phyloP scores from a whole-genome alignment of 1,139 yeast genomes.

The Pichia sp. region DNA sequence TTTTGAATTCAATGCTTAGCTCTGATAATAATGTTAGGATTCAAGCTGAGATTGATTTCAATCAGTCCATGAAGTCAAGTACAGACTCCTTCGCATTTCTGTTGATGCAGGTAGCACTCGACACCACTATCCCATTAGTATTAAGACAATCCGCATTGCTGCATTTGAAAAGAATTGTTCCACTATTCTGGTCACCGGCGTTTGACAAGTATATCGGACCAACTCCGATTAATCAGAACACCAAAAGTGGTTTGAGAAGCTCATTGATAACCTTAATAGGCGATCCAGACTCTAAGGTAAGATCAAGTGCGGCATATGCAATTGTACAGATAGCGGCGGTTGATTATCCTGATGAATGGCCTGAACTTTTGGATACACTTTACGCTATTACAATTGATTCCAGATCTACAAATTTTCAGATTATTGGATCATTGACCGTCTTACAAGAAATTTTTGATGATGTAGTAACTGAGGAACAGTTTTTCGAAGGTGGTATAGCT shows the following conservation, averaged over 20 bases:
- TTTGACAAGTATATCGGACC: conserved; percentile 71
- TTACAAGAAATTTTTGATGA: conserved; percentile 80
- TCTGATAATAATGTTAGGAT: conserved; percentile 24
- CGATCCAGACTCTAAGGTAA: conserved; percentile 50
- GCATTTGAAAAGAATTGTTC: conserved; percentile 62
- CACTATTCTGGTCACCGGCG: conserved; percentile 78
- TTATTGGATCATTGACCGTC: conserved; percentile 63
- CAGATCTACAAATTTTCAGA: conserved; percentile 28
- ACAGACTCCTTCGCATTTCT: conserved; percentile 19
- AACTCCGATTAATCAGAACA: conserved; percentile 37
- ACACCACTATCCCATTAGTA: conserved; percentile 11
- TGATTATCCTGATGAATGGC: conserved; percentile 97
- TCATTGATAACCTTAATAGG: conserved; percentile 47
- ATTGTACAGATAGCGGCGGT: conserved; percentile 80
- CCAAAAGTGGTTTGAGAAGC: conserved; percentile 44
- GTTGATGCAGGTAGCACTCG: conserved; percentile 20
- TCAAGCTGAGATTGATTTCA: conserved; percentile 25
- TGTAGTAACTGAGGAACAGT: conserved; percentile 76
- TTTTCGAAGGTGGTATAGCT: conserved; percentile 70
- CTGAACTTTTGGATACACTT: conserved; percentile 49
- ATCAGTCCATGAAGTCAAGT: conserved; percentile 16
- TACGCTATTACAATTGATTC: conserved; percentile 33
- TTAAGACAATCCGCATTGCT: conserved; percentile 60
- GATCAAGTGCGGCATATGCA: conserved; percentile 64
- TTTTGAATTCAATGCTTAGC: conserved; percentile 11